Percentiles rank a stretch among this genome's conserved stretches.
Conservation (phyloP, 768 basidiomycete genomes). For the Kwoniella sp. region DNA sequence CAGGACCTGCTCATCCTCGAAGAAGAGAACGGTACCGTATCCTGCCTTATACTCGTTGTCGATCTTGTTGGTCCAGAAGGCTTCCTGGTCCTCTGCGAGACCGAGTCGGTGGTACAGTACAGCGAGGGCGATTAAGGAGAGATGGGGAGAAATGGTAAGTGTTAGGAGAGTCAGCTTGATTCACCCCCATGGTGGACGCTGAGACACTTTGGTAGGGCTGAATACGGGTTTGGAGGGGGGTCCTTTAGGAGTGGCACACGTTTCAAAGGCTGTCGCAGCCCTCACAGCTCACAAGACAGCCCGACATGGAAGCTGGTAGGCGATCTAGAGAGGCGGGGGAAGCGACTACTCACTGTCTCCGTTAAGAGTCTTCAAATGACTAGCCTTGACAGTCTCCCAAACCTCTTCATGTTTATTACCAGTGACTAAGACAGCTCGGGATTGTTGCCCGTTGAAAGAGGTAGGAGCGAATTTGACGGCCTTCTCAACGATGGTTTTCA, state of each 20-base stretch:
- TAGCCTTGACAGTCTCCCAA: constrained; percentile 44
- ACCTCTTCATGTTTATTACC: constrained; percentile 47
- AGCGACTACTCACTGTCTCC: constrained; percentile 27
- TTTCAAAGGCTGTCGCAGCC: too few species aligned
- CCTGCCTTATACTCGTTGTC: constrained; percentile 43
- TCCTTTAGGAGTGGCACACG: background rate
- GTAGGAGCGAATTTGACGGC: constrained; percentile 54
- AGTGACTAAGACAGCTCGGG: constrained; percentile 53
- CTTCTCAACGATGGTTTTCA: constrained; percentile 52
- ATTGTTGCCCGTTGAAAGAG: constrained; percentile 56
- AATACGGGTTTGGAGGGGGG: background rate
- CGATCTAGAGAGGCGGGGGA: too few species aligned
- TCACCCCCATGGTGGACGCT: too few species aligned
- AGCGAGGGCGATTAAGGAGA: background rate
- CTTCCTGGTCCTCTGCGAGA: constrained; percentile 22
- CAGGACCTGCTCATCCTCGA: constrained; percentile 54
- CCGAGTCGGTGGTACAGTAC: background rate
- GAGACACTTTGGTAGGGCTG: background rate
- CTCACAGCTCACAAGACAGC: too few species aligned
- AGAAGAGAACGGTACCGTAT: constrained; percentile 56
- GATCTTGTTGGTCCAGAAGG: constrained; percentile 36
- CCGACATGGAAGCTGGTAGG: too few species aligned
- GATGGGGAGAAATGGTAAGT: background rate
- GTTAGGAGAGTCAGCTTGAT: background rate
- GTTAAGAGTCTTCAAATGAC: constrained; percentile 13